Conservation (phyloP, 169 alveolate genomes). For the Sarcocystis neurona region DNA sequence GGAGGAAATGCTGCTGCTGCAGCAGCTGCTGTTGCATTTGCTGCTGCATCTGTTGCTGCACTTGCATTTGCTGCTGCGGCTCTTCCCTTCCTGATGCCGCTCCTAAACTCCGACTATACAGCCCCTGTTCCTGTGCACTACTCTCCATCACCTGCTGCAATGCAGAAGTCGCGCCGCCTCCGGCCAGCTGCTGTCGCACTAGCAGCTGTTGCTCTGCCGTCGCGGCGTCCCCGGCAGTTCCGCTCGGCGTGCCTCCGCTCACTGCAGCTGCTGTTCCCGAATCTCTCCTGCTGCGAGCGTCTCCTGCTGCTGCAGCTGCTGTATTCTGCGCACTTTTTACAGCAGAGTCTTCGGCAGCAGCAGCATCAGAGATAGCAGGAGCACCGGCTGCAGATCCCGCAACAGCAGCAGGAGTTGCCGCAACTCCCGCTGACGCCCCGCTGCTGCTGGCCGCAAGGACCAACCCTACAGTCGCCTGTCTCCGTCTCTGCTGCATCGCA, state of each 20-base stretch:
- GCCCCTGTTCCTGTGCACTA: background rate
- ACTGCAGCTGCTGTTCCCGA: too few relatives aligned
- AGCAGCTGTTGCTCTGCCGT: slow-evolving; percentile 7
- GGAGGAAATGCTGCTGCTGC: background rate
- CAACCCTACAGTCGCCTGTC: background rate
- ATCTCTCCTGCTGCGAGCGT: background rate
- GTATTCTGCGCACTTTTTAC: background rate
- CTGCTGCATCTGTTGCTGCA: background rate
- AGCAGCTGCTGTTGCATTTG: background rate
- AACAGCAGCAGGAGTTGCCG: background rate
- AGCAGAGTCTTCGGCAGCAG: too few relatives aligned
- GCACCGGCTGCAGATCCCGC: too few relatives aligned
- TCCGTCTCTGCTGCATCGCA: slow-evolving; percentile 33
- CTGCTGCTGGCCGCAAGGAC: background rate
- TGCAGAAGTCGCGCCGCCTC: background rate
- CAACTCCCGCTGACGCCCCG: background rate
- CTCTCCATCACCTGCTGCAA: background rate
- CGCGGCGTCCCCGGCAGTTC: too few relatives aligned
- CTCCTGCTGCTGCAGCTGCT: background rate
- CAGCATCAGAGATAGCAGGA: too few relatives aligned
- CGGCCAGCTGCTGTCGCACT: slow-evolving; percentile 19
- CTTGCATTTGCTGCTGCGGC: background rate
- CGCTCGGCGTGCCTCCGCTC: too few relatives aligned
- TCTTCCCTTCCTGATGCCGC: background rate
- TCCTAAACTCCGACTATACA: background rate